Conservation (phyloP, 352 stramenopile species). For the Blastocystis sp. region DNA sequence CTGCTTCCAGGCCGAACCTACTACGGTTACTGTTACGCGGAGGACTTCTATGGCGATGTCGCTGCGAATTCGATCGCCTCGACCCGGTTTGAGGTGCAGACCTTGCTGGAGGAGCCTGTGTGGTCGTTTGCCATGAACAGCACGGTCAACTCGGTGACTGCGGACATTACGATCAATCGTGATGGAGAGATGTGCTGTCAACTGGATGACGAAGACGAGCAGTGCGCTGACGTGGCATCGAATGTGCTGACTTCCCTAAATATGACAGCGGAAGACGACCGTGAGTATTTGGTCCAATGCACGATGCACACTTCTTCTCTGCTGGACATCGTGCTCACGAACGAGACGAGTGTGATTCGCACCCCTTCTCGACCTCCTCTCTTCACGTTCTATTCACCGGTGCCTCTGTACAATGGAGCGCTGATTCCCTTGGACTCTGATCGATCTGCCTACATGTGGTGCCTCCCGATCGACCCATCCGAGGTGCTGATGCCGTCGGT, state of each 20-base stretch:
- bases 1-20: background rate
- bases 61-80: background rate
- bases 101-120: background rate
- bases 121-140: background rate
- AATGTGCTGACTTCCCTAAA: background rate
- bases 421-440: background rate
- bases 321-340: background rate
- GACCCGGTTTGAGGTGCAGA: background rate
- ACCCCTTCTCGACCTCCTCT: background rate
- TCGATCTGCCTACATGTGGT: constrained; percentile 4
- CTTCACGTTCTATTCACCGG: background rate
- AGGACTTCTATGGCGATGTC: constrained; percentile 9
- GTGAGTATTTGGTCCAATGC: background rate
- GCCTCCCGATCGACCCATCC: background rate
- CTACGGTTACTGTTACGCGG: constrained; percentile 43
- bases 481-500: background rate
- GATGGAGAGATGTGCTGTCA: background rate
- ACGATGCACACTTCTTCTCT: background rate
- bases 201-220: background rate
- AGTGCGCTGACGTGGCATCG: background rate
- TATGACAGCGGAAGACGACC: background rate
- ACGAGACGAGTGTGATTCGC: background rate
- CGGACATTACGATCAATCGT: background rate
- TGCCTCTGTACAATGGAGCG: background rate
- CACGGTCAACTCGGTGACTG: background rate